Conservation (phyloP, 2,329 filamentous ascomycete genomes). For the Colletotrichum sp. region DNA sequence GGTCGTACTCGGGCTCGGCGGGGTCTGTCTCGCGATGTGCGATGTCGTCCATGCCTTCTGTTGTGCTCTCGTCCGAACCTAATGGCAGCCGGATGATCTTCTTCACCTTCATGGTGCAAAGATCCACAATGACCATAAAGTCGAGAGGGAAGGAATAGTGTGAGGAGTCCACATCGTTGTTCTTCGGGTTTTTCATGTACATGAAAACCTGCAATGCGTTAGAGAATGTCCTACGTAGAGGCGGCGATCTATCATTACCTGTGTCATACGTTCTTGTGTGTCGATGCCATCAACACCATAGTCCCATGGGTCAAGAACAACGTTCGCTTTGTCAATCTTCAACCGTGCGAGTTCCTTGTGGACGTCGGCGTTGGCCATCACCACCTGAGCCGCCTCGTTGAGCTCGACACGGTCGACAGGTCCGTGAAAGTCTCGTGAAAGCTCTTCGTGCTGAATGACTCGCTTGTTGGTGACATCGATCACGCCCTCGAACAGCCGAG, state of each 20-base stretch:
- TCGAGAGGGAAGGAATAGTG: background rate
- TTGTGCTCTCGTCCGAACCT: background rate
- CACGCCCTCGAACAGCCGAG: background rate
- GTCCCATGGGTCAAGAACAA: background rate
- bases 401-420: background rate
- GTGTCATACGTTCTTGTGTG: background rate
- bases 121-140: background rate
- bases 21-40: background rate
- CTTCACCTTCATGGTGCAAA: background rate
- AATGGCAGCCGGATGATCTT: background rate
- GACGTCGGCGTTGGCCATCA: background rate
- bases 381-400: background rate
- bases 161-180: background rate
- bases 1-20: constrained; percentile 30
- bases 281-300: background rate
- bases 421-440: background rate
- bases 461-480: background rate
- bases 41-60: background rate
- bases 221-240: background rate
- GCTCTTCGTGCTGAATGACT: background rate
- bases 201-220: background rate
- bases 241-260: background rate
- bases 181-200: background rate
- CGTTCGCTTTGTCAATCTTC: background rate
- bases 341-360: background rate